These are phyloP conservation scores for Yueomyces sp. DNA, from an alignment of 805 yeast species.

Conservation along the genomic window DNA sequence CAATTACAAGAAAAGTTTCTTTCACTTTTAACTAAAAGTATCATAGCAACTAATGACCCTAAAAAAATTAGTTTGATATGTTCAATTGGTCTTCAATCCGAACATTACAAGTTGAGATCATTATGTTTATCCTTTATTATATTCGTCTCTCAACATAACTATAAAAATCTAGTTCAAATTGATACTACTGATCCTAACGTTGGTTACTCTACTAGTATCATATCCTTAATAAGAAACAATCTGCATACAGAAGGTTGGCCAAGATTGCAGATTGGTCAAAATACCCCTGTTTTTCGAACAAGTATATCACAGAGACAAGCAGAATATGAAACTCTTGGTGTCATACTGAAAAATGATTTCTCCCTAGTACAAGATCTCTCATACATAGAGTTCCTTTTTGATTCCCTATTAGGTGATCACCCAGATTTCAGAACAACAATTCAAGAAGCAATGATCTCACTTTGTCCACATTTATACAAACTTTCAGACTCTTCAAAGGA, in stretches of 20 bases:
- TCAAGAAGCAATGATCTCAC: constrained; percentile 54
- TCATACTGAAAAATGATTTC: constrained; percentile 38
- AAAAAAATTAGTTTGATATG: constrained; percentile 34
- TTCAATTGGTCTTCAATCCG: constrained; percentile 45
- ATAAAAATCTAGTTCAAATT: constrained; percentile 7
- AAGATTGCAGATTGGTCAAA: constrained; percentile 22
- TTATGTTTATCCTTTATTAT: constrained; percentile 50
- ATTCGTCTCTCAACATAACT: constrained; percentile 35
- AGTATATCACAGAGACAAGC: constrained; percentile 37
- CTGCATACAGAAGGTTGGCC: constrained; percentile 54
- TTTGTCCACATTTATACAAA: constrained; percentile 35
- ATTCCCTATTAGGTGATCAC: constrained; percentile 52
- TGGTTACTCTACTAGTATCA: constrained; percentile 32
- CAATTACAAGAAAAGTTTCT: constrained; percentile 46
- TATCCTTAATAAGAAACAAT: constrained; percentile 38
- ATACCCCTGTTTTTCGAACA: constrained; percentile 26
- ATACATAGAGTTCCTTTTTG: constrained; percentile 53
- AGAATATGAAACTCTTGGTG: constrained; percentile 72
- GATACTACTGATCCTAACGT: neutral
- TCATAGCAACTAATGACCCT: constrained; percentile 31
- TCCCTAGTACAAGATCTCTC: constrained; percentile 32
- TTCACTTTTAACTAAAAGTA: constrained; percentile 36
- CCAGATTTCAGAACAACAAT: constrained; percentile 51
- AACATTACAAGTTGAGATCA: constrained; percentile 38
- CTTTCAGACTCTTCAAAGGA: constrained; percentile 28